These are phyloP conservation scores for Hordeum marinum DNA, from an alignment of 176 grass and related monocot species.

Conservation along the genomic window DNA sequence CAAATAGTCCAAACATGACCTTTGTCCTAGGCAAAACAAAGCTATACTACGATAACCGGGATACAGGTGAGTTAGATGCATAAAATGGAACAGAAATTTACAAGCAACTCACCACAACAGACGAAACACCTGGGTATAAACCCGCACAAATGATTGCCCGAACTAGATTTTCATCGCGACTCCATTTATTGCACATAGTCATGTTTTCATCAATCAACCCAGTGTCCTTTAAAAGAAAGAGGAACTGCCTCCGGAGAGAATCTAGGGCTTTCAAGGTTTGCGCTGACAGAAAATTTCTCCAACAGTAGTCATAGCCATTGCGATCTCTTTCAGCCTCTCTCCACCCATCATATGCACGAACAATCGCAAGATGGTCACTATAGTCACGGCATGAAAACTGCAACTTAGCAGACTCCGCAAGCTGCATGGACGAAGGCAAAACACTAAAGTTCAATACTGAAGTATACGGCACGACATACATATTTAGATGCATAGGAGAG, in stretches of 20 bases:
- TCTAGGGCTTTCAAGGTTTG: conserved; percentile 94
- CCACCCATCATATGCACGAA: conserved; percentile 94
- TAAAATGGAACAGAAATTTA: neutral
- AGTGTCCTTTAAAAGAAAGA: conserved; percentile 85
- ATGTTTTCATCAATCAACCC: conserved; percentile 77
- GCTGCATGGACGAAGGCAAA: conserved; percentile 50
- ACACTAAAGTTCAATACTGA: neutral
- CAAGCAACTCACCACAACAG: conserved; percentile 75
- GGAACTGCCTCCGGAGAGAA: conserved; percentile 86
- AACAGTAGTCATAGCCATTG: conserved; percentile 95
- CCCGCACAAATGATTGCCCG: conserved; percentile 93
- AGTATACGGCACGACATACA: neutral
- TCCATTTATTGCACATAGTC: conserved; percentile 78
- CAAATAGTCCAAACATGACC: neutral
- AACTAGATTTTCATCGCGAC: conserved; percentile 78
- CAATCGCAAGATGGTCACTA: conserved; percentile 87
- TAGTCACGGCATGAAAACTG: conserved; percentile 87
- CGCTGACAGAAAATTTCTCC: conserved; percentile 93
- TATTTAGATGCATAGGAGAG: neutral
- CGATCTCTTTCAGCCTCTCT: conserved; percentile 88
- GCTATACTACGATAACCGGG: neutral
- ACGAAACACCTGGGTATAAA: conserved; percentile 94
- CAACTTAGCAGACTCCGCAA: conserved; percentile 86
- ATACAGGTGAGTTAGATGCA: neutral
- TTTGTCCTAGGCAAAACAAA: conserved; percentile 16